phyloP scores from a whole-genome alignment of 2,329 filamentous ascomycete species.

The Monosporascus sp. region DNA sequence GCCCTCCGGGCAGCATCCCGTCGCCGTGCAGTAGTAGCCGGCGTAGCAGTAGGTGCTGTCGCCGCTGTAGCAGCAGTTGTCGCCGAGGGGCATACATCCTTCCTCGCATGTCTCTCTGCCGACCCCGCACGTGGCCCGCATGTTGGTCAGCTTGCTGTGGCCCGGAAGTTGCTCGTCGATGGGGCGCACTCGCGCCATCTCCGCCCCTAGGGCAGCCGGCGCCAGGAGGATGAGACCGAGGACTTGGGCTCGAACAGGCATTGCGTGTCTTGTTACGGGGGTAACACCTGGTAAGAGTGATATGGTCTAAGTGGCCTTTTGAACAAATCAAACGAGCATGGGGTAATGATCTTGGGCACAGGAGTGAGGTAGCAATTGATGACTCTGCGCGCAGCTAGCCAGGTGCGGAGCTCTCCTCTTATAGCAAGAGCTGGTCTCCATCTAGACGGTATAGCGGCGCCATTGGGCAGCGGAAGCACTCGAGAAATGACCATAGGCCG shows the following conservation, averaged over 20 bases:
- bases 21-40: constrained; percentile 16
- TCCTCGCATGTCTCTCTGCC: constrained; percentile 14
- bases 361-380: too few relatives aligned
- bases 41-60: constrained; percentile 16
- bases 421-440: too few relatives aligned
- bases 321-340: too few relatives aligned
- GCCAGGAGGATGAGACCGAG: constrained; percentile 11
- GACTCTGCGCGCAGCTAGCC: too few relatives aligned
- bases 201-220: constrained; percentile 7
- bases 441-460: too few relatives aligned
- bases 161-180: constrained; percentile 5
- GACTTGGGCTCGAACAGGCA: constrained; percentile 11
- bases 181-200: constrained; percentile 8
- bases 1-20: constrained; percentile 17
- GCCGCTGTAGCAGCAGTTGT: constrained; percentile 17
- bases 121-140: constrained; percentile 8
- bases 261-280: constrained; percentile 2
- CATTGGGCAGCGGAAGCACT: too few relatives aligned
- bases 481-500: too few relatives aligned
- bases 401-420: too few relatives aligned
- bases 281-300: too few relatives aligned
- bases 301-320: too few relatives aligned
- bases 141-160: constrained; percentile 10
- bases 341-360: too few relatives aligned
- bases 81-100: constrained; percentile 12